Conservation (phyloP, 495 filamentous ascomycete species). For the Penicillium fimorum region DNA sequence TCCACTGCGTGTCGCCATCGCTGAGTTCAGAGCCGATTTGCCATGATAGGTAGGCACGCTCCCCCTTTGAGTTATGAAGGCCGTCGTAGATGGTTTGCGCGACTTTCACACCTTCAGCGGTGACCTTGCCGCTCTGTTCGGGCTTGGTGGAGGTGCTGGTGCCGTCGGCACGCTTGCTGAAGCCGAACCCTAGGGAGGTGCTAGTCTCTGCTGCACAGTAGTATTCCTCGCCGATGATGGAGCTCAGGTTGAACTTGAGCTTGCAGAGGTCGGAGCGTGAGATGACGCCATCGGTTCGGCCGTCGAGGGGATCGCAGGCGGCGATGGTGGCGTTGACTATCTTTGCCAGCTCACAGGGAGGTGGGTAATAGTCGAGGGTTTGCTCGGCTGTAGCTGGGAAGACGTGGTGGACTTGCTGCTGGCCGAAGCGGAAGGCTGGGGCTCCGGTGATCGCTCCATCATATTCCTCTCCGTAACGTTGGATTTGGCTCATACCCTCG, state of each 20-base stretch:
- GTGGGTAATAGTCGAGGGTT: conserved; percentile 49
- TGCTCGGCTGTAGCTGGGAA: conserved; percentile 44
- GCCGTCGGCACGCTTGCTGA: conserved; percentile 35
- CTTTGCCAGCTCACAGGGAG: conserved; percentile 50
- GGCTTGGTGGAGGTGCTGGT: conserved; percentile 33
- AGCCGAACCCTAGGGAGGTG: conserved; percentile 37
- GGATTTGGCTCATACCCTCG: conserved; percentile 48
- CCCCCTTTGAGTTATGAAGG: conserved; percentile 30
- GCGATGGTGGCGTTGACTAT: conserved; percentile 52
- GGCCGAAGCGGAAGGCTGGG: conserved; percentile 51
- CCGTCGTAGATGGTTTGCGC: conserved; percentile 36
- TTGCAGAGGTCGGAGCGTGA: conserved; percentile 52
- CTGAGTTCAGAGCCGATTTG: conserved; percentile 30
- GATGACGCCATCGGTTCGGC: conserved; percentile 52
- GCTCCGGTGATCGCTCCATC: conserved; percentile 52
- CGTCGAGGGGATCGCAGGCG: conserved; percentile 53
- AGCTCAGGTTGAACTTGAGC: conserved; percentile 43
- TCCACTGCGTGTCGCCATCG: conserved; percentile 29
- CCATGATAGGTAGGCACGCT: conserved; percentile 36
- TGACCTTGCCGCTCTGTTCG: conserved; percentile 33
- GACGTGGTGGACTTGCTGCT: conserved; percentile 52
- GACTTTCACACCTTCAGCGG: conserved; percentile 28
- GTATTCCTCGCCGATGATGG: conserved; percentile 48
- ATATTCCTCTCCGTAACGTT: conserved; percentile 50
- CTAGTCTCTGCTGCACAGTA: conserved; percentile 43